These are phyloP conservation scores for Croton setiger DNA, from an alignment of 441 rosid species.

Conservation along the genomic window DNA sequence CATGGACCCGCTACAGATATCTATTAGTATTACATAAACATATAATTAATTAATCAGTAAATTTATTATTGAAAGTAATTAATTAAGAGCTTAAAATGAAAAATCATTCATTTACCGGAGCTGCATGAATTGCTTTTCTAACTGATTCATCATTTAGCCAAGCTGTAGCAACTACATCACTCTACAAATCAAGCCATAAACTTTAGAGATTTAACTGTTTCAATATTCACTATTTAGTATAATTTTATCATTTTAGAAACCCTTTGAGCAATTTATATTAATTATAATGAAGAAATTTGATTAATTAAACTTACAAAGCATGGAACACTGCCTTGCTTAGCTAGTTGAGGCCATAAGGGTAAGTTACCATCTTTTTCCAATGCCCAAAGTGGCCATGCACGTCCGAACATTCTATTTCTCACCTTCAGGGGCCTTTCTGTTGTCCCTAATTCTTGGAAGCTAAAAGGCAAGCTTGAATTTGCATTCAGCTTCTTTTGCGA, in stretches of 20 bases:
- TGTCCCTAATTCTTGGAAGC: slow-evolving; percentile 46
- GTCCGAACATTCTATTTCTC: slow-evolving; percentile 58
- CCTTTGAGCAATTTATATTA: no score
- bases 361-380: slow-evolving; percentile 33
- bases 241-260: no score
- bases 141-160: slow-evolving; percentile 55
- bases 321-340: slow-evolving; percentile 16
- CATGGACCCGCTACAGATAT: slow-evolving; percentile 37
- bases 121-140: slow-evolving; percentile 24
- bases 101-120: no score
- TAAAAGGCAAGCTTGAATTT: slow-evolving; percentile 35
- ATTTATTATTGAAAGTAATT: no score
- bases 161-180: slow-evolving; percentile 45
- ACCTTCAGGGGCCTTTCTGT: slow-evolving; percentile 44
- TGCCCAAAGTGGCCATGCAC: slow-evolving; percentile 57
- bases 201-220: no score
- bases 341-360: slow-evolving; percentile 41
- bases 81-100: no score
- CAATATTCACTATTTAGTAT: no score
- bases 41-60: not conserved
- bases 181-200: no score
- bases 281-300: not conserved
- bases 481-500: not conserved
- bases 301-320: slow-evolving; percentile 39
- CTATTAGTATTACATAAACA: slow-evolving; percentile 11